Base-by-base conservation (phyloP, 129 eudicot genomes). In the Helianthus tuberosus region DNA sequence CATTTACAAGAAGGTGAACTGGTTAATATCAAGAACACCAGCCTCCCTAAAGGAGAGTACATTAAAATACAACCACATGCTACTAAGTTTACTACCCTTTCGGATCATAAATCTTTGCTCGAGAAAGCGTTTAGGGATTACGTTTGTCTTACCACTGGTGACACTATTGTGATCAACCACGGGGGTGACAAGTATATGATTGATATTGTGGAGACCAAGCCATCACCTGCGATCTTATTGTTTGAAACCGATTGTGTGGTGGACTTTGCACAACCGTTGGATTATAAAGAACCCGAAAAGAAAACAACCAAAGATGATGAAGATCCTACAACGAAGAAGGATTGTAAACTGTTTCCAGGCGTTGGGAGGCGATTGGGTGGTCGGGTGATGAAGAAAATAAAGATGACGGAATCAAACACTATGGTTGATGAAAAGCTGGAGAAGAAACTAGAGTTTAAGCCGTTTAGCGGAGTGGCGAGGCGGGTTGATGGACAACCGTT, bases 31-130 rank as follows among this genome's bases (percentile, higher is more conserved):
- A 59, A 27, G 11, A 58, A 66, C 68, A 8, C 35, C 0, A 15
- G 6, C 5, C 80, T 83, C 5, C 65, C 77, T 3, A 70, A 70
- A 50, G 87, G 62, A 1, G 59, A 29, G 3, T 76, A 43, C 65
- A 64, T 84, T 4, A 84, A 84, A 59, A 32, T 84, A 16, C 84
- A 84, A 17, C 84, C 87, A 0, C 87, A 84, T 43, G 70, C 15
- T 8, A 58, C 69, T 3, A 48, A 71, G n/a, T 80, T 84, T 23
- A n/a, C 62, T 0, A 66, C 41, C 3, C 71, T 75, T 48, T 16
- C 58, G 0, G 75, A 54, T 54, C 75, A 71, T 5, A 71, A 71
- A 12, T 36, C 75, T 54, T 53, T 71, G 65, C 74, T 70, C 1
- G 75, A 70, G 36, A 51, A 53, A 5, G 11, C 36, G n/a, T 53